phyloP scores from a whole-genome alignment of 805 yeast species.

The Yamadazyma ubonensis region DNA sequence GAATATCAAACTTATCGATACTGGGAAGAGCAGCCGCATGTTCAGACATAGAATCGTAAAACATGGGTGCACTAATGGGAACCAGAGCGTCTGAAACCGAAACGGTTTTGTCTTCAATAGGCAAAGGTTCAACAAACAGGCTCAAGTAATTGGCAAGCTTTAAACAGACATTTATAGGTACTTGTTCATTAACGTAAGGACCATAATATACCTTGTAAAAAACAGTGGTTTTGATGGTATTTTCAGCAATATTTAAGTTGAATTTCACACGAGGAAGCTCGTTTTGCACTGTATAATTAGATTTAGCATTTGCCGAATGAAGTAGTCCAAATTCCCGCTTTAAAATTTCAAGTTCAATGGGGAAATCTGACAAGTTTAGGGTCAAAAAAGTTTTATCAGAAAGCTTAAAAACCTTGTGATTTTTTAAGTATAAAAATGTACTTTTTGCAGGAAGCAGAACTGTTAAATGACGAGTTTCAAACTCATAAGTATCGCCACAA shows the following conservation, averaged over 20 bases:
- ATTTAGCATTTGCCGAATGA: conserved; percentile 6
- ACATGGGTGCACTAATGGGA: conserved; percentile 35
- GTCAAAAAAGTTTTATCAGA: conserved; percentile 3
- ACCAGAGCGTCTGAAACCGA: conserved; percentile 10
- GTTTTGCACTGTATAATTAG: conserved; percentile 7
- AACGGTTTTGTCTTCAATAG: conserved; percentile 1
- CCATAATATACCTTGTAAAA: conserved; percentile 17
- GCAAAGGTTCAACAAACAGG: conserved; percentile 8
- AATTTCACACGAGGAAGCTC: conserved; percentile 13
- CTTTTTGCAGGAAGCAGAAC: conserved; percentile 1
- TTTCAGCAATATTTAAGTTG: conserved; percentile 12
- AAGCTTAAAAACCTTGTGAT: conserved; percentile 3
- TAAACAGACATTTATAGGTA: conserved; percentile 19
- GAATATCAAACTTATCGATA: conserved; percentile 28
- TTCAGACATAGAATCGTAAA: conserved; percentile 51
- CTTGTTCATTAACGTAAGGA: conserved; percentile 19
- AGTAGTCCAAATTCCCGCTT: conserved; percentile 6
- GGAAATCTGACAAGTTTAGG: conserved; percentile 2
- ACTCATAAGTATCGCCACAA: background rate
- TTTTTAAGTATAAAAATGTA: background rate
- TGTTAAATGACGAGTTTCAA: conserved; percentile 3
- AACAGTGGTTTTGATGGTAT: conserved; percentile 15
- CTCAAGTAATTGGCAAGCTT: conserved; percentile 14
- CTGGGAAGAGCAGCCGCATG: conserved; percentile 33
- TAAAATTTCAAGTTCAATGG: background rate